Conservation (phyloP, 2,329 filamentous ascomycete genomes). For the Calonectria ilicicola region DNA sequence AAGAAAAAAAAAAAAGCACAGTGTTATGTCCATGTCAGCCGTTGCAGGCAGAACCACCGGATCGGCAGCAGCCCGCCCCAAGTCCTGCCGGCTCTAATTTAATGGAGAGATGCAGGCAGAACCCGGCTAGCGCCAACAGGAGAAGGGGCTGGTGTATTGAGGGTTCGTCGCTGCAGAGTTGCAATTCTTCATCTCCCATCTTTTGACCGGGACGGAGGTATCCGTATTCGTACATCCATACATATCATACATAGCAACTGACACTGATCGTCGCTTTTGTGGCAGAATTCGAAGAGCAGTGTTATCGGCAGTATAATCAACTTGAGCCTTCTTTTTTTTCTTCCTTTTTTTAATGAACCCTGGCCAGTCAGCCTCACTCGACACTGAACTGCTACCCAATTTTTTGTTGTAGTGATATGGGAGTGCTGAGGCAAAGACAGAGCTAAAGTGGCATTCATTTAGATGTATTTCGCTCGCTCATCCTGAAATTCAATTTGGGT, state of each 20-base stretch:
- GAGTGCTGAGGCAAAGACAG: neutral
- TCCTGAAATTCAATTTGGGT: constrained; percentile 39
- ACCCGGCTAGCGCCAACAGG: neutral
- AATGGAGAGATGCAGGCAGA: neutral
- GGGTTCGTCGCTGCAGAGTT: neutral
- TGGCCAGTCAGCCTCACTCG: neutral
- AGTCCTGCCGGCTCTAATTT: constrained; percentile 16
- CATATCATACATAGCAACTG: neutral
- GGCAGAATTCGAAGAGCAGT: neutral
- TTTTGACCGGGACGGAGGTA: neutral
- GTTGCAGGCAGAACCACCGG: constrained; percentile 18
- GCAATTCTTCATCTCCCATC: constrained; percentile 9
- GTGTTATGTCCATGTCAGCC: constrained; percentile 20
- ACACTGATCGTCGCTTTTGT: neutral
- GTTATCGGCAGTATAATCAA: neutral
- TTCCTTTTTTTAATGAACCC: neutral
- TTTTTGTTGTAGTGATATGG: neutral
- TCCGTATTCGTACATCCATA: neutral
- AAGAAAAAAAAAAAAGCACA: neutral
- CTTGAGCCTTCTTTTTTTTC: neutral
- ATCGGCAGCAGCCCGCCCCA: constrained; percentile 22
- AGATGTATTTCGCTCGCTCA: constrained; percentile 30
- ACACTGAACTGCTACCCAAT: neutral
- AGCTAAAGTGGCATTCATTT: constrained; percentile 16
- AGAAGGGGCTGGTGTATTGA: constrained; percentile 3